These are phyloP conservation scores for Leishmania turanica DNA, from an alignment of 208 protist species.

Conservation along the genomic window DNA sequence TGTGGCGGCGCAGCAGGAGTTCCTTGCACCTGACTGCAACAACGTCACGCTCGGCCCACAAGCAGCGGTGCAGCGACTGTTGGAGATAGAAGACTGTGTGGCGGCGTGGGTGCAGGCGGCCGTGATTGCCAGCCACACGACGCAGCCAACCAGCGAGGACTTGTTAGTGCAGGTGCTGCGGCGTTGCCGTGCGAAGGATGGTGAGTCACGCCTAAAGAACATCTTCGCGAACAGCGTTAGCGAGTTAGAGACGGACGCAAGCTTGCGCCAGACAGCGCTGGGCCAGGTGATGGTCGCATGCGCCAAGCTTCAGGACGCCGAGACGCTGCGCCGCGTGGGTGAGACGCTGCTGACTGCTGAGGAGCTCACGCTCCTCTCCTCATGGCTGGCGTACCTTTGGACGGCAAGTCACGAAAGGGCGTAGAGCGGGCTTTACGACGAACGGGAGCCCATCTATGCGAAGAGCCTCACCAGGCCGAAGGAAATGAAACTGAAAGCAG, in stretches of 20 bases:
- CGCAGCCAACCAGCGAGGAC: slow-evolving; percentile 47
- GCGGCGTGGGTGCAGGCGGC: slow-evolving; percentile 73
- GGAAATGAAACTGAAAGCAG: not conserved
- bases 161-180: slow-evolving; percentile 73
- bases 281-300: slow-evolving; percentile 45
- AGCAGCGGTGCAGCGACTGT: slow-evolving; percentile 62
- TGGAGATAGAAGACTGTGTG: slow-evolving; percentile 39
- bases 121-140: slow-evolving; percentile 38
- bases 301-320: slow-evolving; percentile 32
- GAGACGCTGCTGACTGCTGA: slow-evolving; percentile 47
- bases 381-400: slow-evolving; percentile 55
- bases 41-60: slow-evolving; percentile 45
- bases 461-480: not conserved
- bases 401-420: slow-evolving; percentile 11
- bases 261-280: slow-evolving; percentile 52
- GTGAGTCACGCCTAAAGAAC: slow-evolving; percentile 28
- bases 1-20: slow-evolving; percentile 48
- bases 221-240: slow-evolving; percentile 55
- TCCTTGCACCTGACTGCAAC: slow-evolving; percentile 43
- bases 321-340: slow-evolving; percentile 39
- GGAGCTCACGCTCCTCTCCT: slow-evolving; percentile 55
- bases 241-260: slow-evolving; percentile 57
- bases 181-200: slow-evolving; percentile 58
- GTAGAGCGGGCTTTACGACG: not conserved
- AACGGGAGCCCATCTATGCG: not conserved